These are phyloP conservation scores for Aspergillus cejpii DNA, from an alignment of 2,329 filamentous ascomycete species.

Conservation along the genomic window DNA sequence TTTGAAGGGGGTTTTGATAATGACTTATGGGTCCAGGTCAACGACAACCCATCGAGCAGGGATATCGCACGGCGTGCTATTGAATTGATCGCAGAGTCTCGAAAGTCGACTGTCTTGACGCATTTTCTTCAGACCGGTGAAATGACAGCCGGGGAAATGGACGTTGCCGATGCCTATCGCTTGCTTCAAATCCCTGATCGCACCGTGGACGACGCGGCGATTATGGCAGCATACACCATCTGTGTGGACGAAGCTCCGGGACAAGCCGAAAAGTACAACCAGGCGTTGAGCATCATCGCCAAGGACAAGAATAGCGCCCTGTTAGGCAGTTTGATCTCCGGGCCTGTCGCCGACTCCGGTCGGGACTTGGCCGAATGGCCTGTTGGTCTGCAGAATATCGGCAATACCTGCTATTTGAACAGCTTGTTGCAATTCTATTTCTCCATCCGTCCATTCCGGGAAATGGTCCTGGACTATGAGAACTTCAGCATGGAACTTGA, in stretches of 20 bases:
- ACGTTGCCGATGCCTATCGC: constrained; percentile 48
- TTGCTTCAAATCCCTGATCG: constrained; percentile 49
- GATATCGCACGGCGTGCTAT: constrained; percentile 51
- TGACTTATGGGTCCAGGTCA: constrained; percentile 33
- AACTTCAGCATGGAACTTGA: constrained; percentile 61
- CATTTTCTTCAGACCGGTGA: constrained; percentile 50
- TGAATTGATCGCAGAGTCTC: constrained; percentile 51
- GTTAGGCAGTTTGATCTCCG: constrained; percentile 32
- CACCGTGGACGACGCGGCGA: constrained; percentile 46
- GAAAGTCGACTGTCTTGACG: constrained; percentile 50
- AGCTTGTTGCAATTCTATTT: constrained; percentile 94
- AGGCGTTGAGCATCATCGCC: constrained; percentile 45
- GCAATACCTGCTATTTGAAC: constrained; percentile 97
- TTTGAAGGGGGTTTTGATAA: constrained; percentile 2
- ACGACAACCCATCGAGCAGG: constrained; percentile 46
- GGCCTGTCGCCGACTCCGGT: constrained; percentile 25
- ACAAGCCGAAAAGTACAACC: constrained; percentile 42
- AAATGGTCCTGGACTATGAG: constrained; percentile 72
- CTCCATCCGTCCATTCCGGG: constrained; percentile 71
- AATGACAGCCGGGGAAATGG: constrained; percentile 48
- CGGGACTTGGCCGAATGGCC: constrained; percentile 54
- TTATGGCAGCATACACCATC: constrained; percentile 45
- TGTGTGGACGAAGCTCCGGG: constrained; percentile 42
- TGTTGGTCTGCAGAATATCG: constrained; percentile 84
- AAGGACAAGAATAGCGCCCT: constrained; percentile 37